Conservation (phyloP, 441 rosid species). For the Theobroma grandiflorum region DNA sequence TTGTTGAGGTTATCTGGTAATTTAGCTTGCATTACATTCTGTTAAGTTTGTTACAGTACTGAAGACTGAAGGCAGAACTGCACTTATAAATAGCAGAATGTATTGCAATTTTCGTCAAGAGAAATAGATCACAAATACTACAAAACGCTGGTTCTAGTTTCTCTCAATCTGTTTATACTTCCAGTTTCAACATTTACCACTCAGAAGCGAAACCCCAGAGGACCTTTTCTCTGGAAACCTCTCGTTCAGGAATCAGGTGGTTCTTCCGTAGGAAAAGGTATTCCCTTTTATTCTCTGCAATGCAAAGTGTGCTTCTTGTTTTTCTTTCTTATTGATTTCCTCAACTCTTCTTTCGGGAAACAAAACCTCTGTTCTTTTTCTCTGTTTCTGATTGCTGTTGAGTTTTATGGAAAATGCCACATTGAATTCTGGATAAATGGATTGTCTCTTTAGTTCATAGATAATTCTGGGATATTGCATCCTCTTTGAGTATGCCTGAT, state of each 20-base stretch:
- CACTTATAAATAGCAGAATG: too few relatives aligned
- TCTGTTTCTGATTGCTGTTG: background rate
- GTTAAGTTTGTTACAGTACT: too few relatives aligned
- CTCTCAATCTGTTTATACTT: too few relatives aligned
- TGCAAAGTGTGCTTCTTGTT: background rate
- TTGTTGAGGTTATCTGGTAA: too few relatives aligned
- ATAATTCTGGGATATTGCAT: background rate
- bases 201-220: background rate
- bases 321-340: background rate
- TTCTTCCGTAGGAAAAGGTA: background rate
- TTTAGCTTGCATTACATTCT: too few relatives aligned
- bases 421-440: too few relatives aligned
- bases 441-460: background rate
- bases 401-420: too few relatives aligned
- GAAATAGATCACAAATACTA: too few relatives aligned
- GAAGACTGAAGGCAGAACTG: too few relatives aligned
- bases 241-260: background rate
- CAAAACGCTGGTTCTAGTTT: too few relatives aligned
- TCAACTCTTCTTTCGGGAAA: background rate
- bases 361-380: background rate
- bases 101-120: too few relatives aligned
- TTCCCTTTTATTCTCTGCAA: background rate
- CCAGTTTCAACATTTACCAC: background rate
- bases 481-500: too few relatives aligned
- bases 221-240: slow-evolving; percentile 11